Percentiles rank a stretch among this genome's conserved stretches.
Evolutionary conservation across 495 filamentous ascomycete species (phyloP).

Genomic region (Neurospora cerealis): DNA sequence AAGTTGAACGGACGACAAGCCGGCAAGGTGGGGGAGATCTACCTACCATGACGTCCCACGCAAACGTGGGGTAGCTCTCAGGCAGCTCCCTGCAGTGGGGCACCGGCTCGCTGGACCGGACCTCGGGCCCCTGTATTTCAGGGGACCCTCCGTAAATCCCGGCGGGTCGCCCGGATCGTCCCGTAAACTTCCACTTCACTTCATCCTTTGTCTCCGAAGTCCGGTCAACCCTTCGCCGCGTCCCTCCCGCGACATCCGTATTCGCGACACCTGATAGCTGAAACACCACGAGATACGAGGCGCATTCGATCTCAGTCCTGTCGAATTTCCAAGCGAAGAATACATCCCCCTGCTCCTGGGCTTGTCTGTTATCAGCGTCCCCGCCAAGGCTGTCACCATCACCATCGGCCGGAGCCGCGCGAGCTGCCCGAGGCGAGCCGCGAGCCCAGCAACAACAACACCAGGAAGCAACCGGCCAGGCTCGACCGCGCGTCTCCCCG

Average conservation of each 20-base stretch:
- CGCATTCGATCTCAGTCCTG: not conserved
- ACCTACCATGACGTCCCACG: not conserved
- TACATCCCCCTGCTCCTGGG: not conserved
- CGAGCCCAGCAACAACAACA: not conserved
- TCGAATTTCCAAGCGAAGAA: not conserved
- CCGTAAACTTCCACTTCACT: not conserved
- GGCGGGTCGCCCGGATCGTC: not conserved
- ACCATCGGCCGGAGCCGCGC: conserved; percentile 2
- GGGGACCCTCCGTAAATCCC: not conserved
- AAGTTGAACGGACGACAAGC: not conserved
- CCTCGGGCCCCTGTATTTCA: not conserved
- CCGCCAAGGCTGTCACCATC: not conserved
- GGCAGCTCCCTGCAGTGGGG: not conserved
- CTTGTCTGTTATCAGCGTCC: not conserved
- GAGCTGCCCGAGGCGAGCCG: not conserved
- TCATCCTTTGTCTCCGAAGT: not conserved
- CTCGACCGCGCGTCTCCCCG: not conserved
- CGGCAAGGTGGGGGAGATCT: not conserved
- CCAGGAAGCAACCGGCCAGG: not conserved
- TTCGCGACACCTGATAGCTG: not conserved
- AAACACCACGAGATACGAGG: not conserved
- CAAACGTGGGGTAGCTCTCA: not conserved
- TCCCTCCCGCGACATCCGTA: not conserved
- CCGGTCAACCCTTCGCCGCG: not conserved
- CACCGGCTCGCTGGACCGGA: not conserved